Evolutionary conservation across 345 rosid genomes (phyloP), one percentile per base, ranked within the genome.

Genomic region (Excoecaria cochinchinensis): DNA sequence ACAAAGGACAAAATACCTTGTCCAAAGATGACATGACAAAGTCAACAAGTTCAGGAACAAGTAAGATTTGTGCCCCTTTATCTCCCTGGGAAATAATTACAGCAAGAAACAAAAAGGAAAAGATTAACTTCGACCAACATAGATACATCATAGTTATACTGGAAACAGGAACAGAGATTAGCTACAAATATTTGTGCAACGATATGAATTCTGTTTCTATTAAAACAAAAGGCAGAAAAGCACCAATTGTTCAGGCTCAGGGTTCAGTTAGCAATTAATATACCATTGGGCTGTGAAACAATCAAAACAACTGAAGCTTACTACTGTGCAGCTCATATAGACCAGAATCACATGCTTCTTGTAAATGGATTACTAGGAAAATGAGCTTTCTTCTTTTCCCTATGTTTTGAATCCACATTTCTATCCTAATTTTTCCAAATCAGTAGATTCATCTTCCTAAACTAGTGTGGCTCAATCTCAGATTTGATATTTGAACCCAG

Each of bases 11-110:
- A 25, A 19, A 4, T 70, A 92, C 99, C 97, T 93, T 92, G 87
- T 90, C 93, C 65, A 95, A 83, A 24, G 98, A 81, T 6, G 92
- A 75, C 71, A 88, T 78, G 70, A 95, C n/a, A 84, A 84, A 90
- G 78, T 95, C 97, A 38, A 79, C 92, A 72, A 95, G 93, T 78
- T 95, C 96, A 0, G 98, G 95, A 89, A 91, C 91, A 79, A 92
- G 83, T 69, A 92, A 77, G 76, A 95, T 42, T 57, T 95, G 97
- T 50, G 98, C 98, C 62, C 99, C 97, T 75, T 87, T 90, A 59
- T 88, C 93, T 68, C 88, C 98, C 98, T 95, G 77, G 51, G 84
- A 59, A 71, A 75, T 22, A 73, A 76, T 68, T 39, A 59, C 52
- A 22, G 36, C 74, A 25, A 25, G 39, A 71, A 47, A 56, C 9